Evolutionary conservation across 139 green algal species (phyloP).

Genomic region (Chlorella vulgaris): DNA sequence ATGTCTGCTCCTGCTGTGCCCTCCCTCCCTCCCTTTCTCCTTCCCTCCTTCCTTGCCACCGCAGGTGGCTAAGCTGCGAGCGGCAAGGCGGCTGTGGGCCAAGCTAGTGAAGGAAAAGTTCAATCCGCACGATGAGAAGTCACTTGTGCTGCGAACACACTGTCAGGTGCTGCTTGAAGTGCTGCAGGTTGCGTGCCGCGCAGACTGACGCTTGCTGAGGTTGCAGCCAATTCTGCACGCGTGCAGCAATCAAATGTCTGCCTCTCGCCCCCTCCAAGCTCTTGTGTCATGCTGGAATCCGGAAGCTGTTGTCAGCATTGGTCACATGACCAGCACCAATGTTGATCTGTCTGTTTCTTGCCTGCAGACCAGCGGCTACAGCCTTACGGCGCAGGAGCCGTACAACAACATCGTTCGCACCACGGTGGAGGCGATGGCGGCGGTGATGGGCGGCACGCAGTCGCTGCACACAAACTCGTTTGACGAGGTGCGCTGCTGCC

Average conservation of each 20-base stretch:
- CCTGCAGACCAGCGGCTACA: conserved; percentile 59
- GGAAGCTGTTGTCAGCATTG: not conserved
- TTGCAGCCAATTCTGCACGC: not conserved
- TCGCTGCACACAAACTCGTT: conserved; percentile 79
- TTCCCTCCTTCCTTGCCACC: not conserved
- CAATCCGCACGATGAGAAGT: conserved; percentile 51
- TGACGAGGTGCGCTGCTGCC: conserved; percentile 49
- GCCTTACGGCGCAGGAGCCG: conserved; percentile 55
- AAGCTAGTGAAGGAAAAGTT: conserved; percentile 61
- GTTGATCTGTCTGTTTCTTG: too few relatives aligned
- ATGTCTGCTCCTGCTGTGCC: too few relatives aligned
- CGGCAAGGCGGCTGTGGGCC: conserved; percentile 68
- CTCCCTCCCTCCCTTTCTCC: not conserved
- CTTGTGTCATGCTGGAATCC: not conserved
- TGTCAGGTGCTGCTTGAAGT: conserved; percentile 38
- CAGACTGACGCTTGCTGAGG: not conserved
- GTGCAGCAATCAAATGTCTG: not conserved
- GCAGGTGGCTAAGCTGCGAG: conserved; percentile 68
- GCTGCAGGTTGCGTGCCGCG: not conserved
- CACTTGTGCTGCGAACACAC: conserved; percentile 67
- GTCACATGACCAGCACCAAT: too few relatives aligned
- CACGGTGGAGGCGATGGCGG: conserved; percentile 62
- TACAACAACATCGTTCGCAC: conserved; percentile 68
- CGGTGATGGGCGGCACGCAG: conserved; percentile 74
- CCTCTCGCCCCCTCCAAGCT: not conserved